Base-by-base conservation (phyloP, 2,329 filamentous ascomycete genomes). In the Colletotrichum costaricense region DNA sequence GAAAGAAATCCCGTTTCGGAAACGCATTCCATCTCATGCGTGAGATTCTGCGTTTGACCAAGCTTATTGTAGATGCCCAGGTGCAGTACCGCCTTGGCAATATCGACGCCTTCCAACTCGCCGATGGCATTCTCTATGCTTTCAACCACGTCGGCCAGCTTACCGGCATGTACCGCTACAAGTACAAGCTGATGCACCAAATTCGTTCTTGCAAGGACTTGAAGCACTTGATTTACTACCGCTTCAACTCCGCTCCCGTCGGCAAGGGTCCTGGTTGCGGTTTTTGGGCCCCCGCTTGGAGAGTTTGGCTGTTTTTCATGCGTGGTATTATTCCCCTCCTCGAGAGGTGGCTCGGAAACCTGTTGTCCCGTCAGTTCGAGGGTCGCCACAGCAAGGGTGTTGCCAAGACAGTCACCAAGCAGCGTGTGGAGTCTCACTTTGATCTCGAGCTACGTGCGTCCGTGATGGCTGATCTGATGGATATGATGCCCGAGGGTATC, bases 401-500 rank as follows among this genome's bases (percentile, higher is more conserved):
- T 56, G 97, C 97, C 42, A 99, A 99, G 88, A 99, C 97, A 0
- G 97, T 99, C 46, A 99, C 97, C 4, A 99, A 99, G 86, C 97
- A 99, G 85, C 94, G 97, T 85, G 97, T 99, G 6, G 97, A 99
- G 81, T 98, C 97, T 28, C 97, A 99, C 81, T 99, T 98, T 80
- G 97, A 99, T 84, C 88, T 99, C 69, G 97, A 99, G 84, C 91
- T 99, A 63, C 94, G 97, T 79, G 97, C 97, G 19, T 98, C 97
- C 0, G 97, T 99, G 76, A 99, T 99, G 96, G 95, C 96, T 57
- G 97, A 99, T 84, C 87, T 99, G 63, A 98, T 98, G 94, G 97
- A 99, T 80, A 99, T 99, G 97, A 99, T 99, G 97, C 97, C 97
- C 0, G 97, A 99, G 82, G 97, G 97, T 77, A 98, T 99, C 86